Evolutionary conservation across 2,329 filamentous ascomycete species (phyloP), one percentile per base, ranked within the genome.

Genomic region (Xylaria sp.): DNA sequence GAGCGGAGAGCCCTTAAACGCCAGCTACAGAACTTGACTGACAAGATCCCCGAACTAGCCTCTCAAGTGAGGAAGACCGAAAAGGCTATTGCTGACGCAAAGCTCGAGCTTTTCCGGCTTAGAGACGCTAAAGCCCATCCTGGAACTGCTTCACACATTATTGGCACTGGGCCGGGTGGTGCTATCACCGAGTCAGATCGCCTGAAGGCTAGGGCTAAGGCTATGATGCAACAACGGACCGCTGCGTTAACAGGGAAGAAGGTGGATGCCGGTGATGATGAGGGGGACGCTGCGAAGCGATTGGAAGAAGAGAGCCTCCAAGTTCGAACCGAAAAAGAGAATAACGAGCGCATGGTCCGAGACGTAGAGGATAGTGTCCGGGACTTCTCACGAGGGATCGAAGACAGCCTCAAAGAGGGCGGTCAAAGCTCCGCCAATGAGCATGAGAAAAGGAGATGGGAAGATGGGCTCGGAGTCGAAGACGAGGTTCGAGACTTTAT

Each of bases 401-500:
- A 97, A 69, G 89, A 94, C 63, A 92, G 79, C 66, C 83, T 99
- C 21, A 94, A 94, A 69, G 91, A 96, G 52, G 90, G 88, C 39
- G 83, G 80, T 39, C 84, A 89, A 57, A 89, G 87, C 64, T 87
- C 86, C 38, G 85, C 87, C 2, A 90, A 87, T 58, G 91, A 97
- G 72, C 92, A 97, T 69, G 94, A 99, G 76, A 87, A 85, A 66
- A 86, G 94, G 57, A 85, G 94, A 57, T 99, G 94, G 94, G 92
- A 99, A 65, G 94, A 99, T 73, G 94, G 86, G 8, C 81, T 99
- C 37, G 94, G 94, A 22, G 94, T 99, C 22, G 94, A 99, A 69
- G 93, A 99, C 67, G 92, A 96, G 67, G 89, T 97, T 57, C 91
- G 92, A 67, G 94, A 99, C 68, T 97, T 99, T 72, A 99, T 99